phyloP scores from a whole-genome alignment of 345 rosid genomes.

The Aethionema arabicum region DNA sequence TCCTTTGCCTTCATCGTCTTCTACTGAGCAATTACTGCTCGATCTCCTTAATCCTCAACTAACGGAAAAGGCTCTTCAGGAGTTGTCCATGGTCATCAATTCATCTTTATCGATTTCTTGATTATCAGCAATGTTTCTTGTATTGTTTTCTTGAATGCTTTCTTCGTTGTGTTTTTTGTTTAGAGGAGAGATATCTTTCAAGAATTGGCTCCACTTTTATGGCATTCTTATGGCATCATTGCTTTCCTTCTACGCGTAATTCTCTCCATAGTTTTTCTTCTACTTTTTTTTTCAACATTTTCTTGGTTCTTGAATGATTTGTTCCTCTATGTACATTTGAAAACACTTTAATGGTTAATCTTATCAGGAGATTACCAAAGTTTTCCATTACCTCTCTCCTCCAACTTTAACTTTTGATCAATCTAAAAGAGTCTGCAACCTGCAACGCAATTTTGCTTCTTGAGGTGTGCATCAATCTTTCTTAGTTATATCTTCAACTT shows the following conservation, averaged over 20 bases:
- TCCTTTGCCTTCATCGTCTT: constrained; percentile 10
- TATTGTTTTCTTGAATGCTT: constrained; percentile 29
- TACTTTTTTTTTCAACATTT: not conserved
- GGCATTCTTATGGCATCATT: constrained; percentile 52
- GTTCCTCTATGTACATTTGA: constrained; percentile 13
- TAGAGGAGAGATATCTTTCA: constrained; percentile 38
- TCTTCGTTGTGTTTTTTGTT: no score
- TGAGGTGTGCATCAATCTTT: constrained; percentile 46
- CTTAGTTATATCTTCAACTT: not conserved
- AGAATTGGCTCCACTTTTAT: constrained; percentile 49
- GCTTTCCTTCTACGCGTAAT: constrained; percentile 48
- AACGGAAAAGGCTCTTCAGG: constrained; percentile 73
- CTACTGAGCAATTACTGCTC: constrained; percentile 77
- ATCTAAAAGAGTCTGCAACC: constrained; percentile 43
- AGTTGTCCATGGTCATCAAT: constrained; percentile 56
- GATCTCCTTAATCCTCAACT: constrained; percentile 74
- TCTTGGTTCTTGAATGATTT: not conserved
- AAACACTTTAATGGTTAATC: constrained; percentile 9
- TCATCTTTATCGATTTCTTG: not conserved
- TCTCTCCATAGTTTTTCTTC: not conserved
- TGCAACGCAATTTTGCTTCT: constrained; percentile 57
- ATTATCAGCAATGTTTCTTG: not conserved
- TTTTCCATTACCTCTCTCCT: constrained; percentile 36
- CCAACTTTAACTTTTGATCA: constrained; percentile 31
- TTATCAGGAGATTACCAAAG: constrained; percentile 50